Conservation (phyloP, 2,329 filamentous ascomycete species). For the Cladophialophora bantiana region DNA sequence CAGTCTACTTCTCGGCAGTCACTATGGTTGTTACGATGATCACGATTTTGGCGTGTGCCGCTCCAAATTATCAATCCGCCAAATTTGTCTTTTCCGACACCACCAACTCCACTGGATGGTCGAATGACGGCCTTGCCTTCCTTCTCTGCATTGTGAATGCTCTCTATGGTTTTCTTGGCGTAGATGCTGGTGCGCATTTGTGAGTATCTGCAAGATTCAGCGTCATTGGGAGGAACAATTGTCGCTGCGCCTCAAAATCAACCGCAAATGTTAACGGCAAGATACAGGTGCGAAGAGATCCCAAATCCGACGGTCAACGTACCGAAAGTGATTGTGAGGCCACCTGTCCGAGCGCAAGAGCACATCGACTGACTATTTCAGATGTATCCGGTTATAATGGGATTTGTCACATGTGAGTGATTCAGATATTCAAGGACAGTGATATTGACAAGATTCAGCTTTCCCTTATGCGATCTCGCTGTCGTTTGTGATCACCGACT, state of each 20-base stretch:
- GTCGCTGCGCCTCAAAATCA: too few species aligned
- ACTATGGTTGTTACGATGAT: constrained; percentile 38
- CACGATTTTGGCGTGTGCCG: constrained; percentile 36
- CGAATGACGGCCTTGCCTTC: constrained; percentile 36
- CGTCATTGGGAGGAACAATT: not conserved
- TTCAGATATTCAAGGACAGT: not conserved
- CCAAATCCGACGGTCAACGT: constrained; percentile 47
- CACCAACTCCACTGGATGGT: constrained; percentile 52
- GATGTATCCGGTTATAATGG: constrained; percentile 46
- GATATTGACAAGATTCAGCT: constrained; percentile 14
- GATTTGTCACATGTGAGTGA: constrained; percentile 31
- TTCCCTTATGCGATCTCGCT: constrained; percentile 42
- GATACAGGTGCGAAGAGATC: constrained; percentile 30
- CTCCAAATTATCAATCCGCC: constrained; percentile 23
- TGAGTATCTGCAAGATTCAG: not conserved
- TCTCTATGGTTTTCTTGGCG: constrained; percentile 32
- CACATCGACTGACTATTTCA: not conserved
- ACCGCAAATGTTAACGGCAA: not conserved
- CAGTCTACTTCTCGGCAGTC: constrained; percentile 25
- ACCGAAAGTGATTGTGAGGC: constrained; percentile 43
- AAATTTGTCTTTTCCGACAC: constrained; percentile 48
- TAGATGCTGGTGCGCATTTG: constrained; percentile 32
- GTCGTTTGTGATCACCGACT: constrained; percentile 53
- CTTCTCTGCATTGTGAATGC: constrained; percentile 41
- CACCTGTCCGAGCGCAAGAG: not conserved